These are phyloP conservation scores for Rubroshorea leprosula DNA, from an alignment of 345 rosid species.

Conservation along the genomic window DNA sequence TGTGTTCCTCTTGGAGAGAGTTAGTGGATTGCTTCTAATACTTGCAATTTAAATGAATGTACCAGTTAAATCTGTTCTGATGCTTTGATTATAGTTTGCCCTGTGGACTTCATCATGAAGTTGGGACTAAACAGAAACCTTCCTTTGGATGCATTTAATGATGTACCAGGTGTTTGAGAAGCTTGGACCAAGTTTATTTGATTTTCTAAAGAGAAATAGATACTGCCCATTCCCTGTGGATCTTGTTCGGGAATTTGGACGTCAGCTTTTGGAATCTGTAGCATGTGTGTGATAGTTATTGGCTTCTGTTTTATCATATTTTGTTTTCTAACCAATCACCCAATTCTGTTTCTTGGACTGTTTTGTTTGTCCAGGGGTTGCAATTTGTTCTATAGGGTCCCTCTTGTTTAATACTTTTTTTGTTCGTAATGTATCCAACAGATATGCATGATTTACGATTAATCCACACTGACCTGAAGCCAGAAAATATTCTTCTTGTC, in stretches of 20 bases:
- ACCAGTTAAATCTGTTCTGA: constrained; percentile 9
- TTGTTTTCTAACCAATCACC: constrained; percentile 18
- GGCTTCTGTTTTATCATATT: constrained; percentile 13
- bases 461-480: constrained; percentile 89
- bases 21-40: constrained; percentile 2
- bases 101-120: constrained; percentile 27
- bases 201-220: constrained; percentile 90
- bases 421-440: constrained; percentile 29
- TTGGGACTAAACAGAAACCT: constrained; percentile 46
- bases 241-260: constrained; percentile 90
- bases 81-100: constrained; percentile 14
- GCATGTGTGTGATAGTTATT: constrained; percentile 81
- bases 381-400: background rate
- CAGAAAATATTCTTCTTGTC: constrained; percentile 77
- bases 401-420: constrained; percentile 13
- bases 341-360: constrained; percentile 19
- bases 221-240: constrained; percentile 85
- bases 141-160: constrained; percentile 63
- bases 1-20: background rate
- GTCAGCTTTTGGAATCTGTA: constrained; percentile 93
- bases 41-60: constrained; percentile 1
- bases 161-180: constrained; percentile 90
- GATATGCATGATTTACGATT: constrained; percentile 79
- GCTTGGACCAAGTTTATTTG: constrained; percentile 97
- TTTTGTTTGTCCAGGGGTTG: constrained; percentile 18